Conservation (phyloP, 805 yeast genomes). For the Isabelozyma rhagii region DNA sequence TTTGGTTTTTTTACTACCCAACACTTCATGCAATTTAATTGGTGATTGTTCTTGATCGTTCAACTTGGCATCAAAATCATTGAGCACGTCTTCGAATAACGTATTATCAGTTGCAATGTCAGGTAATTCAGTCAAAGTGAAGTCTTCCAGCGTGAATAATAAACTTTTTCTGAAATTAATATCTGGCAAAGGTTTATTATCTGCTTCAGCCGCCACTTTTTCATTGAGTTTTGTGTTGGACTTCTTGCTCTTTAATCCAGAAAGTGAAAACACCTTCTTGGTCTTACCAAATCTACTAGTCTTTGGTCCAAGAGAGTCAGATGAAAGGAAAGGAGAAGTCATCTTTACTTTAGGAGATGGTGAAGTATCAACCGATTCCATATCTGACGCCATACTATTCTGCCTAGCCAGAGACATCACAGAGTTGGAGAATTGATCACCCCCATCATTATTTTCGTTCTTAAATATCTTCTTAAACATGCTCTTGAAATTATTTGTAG, state of each 20-base stretch:
- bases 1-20: not conserved
- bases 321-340: not conserved
- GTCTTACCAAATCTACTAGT: not conserved
- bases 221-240: not conserved
- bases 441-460: not conserved
- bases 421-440: not conserved
- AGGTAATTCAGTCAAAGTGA: constrained; percentile 17
- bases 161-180: constrained; percentile 5
- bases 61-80: constrained; percentile 22
- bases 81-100: constrained; percentile 27
- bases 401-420: not conserved
- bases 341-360: not conserved
- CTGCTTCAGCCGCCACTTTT: not conserved
- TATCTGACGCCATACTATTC: not conserved
- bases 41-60: constrained; percentile 6
- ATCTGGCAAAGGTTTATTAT: not conserved
- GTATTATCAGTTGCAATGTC: constrained; percentile 22
- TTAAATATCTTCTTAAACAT: constrained; percentile 2
- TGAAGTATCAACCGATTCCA: not conserved
- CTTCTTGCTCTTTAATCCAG: not conserved
- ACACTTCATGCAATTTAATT: not conserved
- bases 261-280: not conserved
- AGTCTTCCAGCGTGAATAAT: constrained; percentile 5
- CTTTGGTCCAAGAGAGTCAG: not conserved
- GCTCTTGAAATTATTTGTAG: constrained; percentile 14